Evolutionary conservation across 2,329 filamentous ascomycete genomes (phyloP).

Genomic region (Alternaria sp.): DNA sequence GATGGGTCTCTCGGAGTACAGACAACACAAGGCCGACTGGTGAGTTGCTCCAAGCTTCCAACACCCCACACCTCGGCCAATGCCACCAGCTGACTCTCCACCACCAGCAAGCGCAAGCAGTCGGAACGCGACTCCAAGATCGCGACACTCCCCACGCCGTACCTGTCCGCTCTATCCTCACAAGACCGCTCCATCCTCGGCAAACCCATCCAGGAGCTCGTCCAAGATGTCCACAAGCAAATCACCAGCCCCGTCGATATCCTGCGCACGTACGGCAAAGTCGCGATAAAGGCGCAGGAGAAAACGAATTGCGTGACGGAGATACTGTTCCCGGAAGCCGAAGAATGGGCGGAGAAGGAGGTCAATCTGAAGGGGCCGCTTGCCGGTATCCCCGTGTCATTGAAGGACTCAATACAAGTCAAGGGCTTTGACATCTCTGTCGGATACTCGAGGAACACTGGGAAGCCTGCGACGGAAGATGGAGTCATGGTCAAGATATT

Average conservation of each 20-base stretch:
- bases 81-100: slow-evolving; percentile 17
- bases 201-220: slow-evolving; percentile 77
- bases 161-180: slow-evolving; percentile 69
- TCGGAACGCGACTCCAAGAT: slow-evolving; percentile 75
- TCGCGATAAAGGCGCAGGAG: slow-evolving; percentile 80
- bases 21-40: slow-evolving; percentile 75
- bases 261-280: slow-evolving; percentile 85
- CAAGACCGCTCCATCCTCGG: slow-evolving; percentile 72
- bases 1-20: slow-evolving; percentile 67
- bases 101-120: slow-evolving; percentile 79
- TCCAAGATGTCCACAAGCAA: slow-evolving; percentile 76
- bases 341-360: slow-evolving; percentile 68
- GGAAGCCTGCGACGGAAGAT: slow-evolving; percentile 70
- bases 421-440: slow-evolving; percentile 83
- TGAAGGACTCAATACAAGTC: slow-evolving; percentile 80
- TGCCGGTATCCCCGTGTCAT: slow-evolving; percentile 82
- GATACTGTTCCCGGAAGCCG: slow-evolving; percentile 78
- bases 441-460: slow-evolving; percentile 76
- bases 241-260: slow-evolving; percentile 71
- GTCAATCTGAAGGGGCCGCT: slow-evolving; percentile 80
- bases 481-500: slow-evolving; percentile 76
- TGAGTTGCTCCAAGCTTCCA: slow-evolving; percentile 50
- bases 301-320: slow-evolving; percentile 92
- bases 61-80: slow-evolving; percentile 8
- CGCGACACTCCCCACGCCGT: slow-evolving; percentile 67